Base-by-base conservation (phyloP, 2,329 filamentous ascomycete genomes). In the Lecanicillium sp. region DNA sequence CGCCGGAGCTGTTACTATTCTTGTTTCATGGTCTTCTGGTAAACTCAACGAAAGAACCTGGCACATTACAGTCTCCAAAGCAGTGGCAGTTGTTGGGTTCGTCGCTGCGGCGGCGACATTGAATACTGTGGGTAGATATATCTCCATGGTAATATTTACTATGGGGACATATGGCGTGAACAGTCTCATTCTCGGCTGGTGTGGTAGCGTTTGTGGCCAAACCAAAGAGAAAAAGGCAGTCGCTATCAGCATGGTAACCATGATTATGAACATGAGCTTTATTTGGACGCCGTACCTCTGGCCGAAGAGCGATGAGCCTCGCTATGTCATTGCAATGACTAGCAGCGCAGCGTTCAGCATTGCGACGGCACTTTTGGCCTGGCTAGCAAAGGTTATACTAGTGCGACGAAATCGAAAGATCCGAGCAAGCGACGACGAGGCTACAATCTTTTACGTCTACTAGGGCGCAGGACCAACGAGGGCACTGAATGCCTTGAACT, bases 271-370 rank as follows among this genome's bases (percentile, higher is more conserved):
- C 35, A 12, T 49, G 28, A 46, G 45, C 25, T 65, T 64, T 40
- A 59, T 67, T 20, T 66, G 59, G 58, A 64, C 61, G 4, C 59
- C 63, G 3, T 66, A 65, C 43, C 50, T 67, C 8, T 65, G 60
- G 57, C 58, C 59, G 3, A 53, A 58, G 28, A 53, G 45, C 14
- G 59, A 63, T 38, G 56, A 52, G 37, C 63, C 63, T 1, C 53
- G 59, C n/a, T 67, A 65, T 40, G 46, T 52, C 5, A 60, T 59
- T 28, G 63, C 62, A 15, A 60, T 65, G 53, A 48, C 47, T 2
- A 35, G 30, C 12, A 35, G 33, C 19, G 38, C 38, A 7, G 38
- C 11, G 7, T 40, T 40, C 12, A 38, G 36, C 14, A 38, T 38
- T 22, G 59, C 57, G 3, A 60, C 55, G 18, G 58, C 58, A 4